Evolutionary conservation across 345 rosid species (phyloP).

Genomic region (Kernera saxatilis): DNA sequence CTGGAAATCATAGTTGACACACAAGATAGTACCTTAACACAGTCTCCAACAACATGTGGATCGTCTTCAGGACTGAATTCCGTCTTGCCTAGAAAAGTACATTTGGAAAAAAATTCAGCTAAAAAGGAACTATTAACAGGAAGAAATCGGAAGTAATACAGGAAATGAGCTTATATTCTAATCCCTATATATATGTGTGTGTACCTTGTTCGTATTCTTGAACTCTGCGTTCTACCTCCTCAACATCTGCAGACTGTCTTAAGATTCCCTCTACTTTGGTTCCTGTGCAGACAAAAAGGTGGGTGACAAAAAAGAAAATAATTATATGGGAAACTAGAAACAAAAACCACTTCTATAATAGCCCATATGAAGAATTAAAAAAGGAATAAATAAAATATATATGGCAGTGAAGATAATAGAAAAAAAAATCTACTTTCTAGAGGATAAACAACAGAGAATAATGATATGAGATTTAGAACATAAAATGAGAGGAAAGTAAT

Average conservation of each 20-base stretch:
- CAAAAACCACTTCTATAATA: neutral
- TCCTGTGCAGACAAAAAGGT: constrained; percentile 41
- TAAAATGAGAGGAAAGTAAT: neutral
- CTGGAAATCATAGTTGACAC: constrained; percentile 10
- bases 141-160: neutral
- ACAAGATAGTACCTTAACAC: constrained; percentile 69
- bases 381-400: neutral
- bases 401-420: neutral
- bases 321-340: neutral
- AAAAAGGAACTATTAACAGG: neutral
- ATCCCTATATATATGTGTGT: neutral
- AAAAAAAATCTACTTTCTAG: neutral
- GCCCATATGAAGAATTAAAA: neutral
- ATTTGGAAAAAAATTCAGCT: neutral
- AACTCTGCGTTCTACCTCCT: constrained; percentile 93
- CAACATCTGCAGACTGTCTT: constrained; percentile 96
- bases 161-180: neutral
- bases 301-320: constrained; percentile 15
- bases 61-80: constrained; percentile 86
- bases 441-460: neutral
- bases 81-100: constrained; percentile 53
- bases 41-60: constrained; percentile 98
- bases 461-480: neutral
- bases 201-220: constrained; percentile 93
- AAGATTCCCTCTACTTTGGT: constrained; percentile 85